Evolutionary conservation across 179 eudicot species (phyloP).

Genomic region (Spergularia azorica): DNA sequence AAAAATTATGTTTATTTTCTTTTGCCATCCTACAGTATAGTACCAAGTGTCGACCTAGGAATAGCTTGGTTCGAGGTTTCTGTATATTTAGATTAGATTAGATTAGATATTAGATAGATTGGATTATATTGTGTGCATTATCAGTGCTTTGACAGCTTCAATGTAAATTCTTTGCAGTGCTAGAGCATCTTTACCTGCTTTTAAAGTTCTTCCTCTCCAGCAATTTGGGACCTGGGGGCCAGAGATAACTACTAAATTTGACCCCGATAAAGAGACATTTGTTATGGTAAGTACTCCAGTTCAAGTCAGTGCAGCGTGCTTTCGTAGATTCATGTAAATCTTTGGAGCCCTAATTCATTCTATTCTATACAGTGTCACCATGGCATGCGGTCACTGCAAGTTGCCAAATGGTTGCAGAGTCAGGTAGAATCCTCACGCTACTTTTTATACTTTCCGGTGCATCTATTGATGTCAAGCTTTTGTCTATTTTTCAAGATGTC

Average conservation of each 20-base stretch:
- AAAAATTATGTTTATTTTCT: too few relatives aligned
- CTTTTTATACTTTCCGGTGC: background rate
- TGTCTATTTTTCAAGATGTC: background rate
- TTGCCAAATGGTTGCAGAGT: slow-evolving; percentile 93
- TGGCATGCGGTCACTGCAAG: slow-evolving; percentile 89
- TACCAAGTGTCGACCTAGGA: too few relatives aligned
- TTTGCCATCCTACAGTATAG: too few relatives aligned
- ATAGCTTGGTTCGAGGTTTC: too few relatives aligned
- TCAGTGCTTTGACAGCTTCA: background rate
- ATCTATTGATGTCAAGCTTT: slow-evolving; percentile 1
- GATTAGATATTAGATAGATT: background rate
- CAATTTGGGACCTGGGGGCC: slow-evolving; percentile 97
- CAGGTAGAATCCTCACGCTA: slow-evolving; percentile 50
- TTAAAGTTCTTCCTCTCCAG: slow-evolving; percentile 88
- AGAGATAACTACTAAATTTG: slow-evolving; percentile 75
- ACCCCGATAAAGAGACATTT: slow-evolving; percentile 81
- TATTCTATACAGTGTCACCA: slow-evolving; percentile 81
- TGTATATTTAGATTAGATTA: background rate
- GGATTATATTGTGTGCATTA: slow-evolving; percentile 2
- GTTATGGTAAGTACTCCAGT: slow-evolving; percentile 62
- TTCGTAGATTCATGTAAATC: background rate
- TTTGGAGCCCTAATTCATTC: slow-evolving; percentile 8
- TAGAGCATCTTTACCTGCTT: slow-evolving; percentile 79
- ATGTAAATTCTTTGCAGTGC: slow-evolving; percentile 44
- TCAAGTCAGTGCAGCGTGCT: background rate